Percentiles rank a stretch among this genome's conserved stretches.
Evolutionary conservation across 306 rosid genomes (phyloP).

Genomic region (Corylus heterophylla): DNA sequence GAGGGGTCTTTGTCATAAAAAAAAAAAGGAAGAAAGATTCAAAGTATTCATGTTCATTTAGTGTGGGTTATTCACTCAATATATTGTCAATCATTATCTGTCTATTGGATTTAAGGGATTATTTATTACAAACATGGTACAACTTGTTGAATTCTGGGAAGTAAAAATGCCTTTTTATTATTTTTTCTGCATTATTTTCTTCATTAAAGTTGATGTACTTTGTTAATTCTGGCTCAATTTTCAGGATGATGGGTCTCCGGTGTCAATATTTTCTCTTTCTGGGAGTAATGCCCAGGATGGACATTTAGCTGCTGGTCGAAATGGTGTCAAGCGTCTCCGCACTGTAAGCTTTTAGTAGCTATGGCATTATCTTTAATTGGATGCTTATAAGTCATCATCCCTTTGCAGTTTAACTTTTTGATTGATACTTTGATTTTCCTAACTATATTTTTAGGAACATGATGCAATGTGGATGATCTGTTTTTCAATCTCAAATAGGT

Average conservation of each 20-base stretch:
- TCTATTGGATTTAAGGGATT: background rate
- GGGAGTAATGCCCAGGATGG: constrained; percentile 93
- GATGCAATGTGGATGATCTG: constrained; percentile 1
- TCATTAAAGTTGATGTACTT: background rate
- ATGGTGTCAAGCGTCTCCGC: constrained; percentile 90
- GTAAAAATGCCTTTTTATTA: background rate
- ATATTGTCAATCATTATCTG: background rate
- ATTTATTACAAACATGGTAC: background rate
- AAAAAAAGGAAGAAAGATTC: background rate
- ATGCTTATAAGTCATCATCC: background rate
- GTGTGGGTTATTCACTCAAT: background rate
- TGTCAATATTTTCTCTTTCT: constrained; percentile 77
- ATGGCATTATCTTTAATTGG: background rate
- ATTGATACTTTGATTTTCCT: background rate
- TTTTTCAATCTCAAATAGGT: constrained; percentile 9
- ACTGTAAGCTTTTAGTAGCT: constrained; percentile 46
- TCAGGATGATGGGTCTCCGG: constrained; percentile 93
- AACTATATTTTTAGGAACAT: background rate
- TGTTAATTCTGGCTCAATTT: constrained; percentile 12
- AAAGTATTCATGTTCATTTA: background rate
- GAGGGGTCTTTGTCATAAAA: no score
- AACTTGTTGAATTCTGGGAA: background rate
- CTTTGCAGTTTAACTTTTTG: background rate
- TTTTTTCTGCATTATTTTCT: background rate
- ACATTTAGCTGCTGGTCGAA: constrained; percentile 89